Conservation (phyloP, 192 early-diverging fungal genomes). For the Coemansia sp. region DNA sequence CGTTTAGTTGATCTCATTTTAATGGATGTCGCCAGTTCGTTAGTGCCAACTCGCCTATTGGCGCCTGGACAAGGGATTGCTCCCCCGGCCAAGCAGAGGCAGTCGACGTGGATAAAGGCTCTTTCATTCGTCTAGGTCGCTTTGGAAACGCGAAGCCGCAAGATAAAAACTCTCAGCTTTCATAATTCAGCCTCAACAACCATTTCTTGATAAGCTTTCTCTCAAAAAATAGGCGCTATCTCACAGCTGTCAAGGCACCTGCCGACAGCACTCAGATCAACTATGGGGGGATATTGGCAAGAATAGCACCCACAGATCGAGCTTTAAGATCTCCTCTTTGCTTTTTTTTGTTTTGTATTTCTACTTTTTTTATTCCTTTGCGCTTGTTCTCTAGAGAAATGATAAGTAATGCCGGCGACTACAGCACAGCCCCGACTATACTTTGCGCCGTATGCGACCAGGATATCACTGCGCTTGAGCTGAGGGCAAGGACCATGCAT, state of each 20-base stretch:
- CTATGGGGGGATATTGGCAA: background rate
- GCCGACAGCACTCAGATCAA: background rate
- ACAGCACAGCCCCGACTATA: background rate
- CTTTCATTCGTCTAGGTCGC: constrained; percentile 34
- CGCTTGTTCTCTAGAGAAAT: constrained; percentile 1
- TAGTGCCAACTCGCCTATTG: constrained; percentile 34
- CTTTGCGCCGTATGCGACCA: constrained; percentile 29
- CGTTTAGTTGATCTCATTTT: background rate
- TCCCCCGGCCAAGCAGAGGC: constrained; percentile 2
- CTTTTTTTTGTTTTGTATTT: constrained; percentile 2
- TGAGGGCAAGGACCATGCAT: constrained; percentile 26
- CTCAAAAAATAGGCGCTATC: background rate
- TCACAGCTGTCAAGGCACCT: background rate
- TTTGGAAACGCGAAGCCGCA: constrained; percentile 33
- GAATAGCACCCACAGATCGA: background rate
- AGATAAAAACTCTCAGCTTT: constrained; percentile 40
- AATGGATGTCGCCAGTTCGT: constrained; percentile 23
- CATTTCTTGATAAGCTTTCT: constrained; percentile 18
- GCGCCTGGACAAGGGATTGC: background rate
- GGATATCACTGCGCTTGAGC: constrained; percentile 25
- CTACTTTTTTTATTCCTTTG: background rate
- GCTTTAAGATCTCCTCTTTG: background rate
- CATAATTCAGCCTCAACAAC: constrained; percentile 29
- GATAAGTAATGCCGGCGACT: background rate
- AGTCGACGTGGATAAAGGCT: constrained; percentile 47